Conservation (phyloP, 1,139 yeast species). For the Spathaspora jeffriesii region DNA sequence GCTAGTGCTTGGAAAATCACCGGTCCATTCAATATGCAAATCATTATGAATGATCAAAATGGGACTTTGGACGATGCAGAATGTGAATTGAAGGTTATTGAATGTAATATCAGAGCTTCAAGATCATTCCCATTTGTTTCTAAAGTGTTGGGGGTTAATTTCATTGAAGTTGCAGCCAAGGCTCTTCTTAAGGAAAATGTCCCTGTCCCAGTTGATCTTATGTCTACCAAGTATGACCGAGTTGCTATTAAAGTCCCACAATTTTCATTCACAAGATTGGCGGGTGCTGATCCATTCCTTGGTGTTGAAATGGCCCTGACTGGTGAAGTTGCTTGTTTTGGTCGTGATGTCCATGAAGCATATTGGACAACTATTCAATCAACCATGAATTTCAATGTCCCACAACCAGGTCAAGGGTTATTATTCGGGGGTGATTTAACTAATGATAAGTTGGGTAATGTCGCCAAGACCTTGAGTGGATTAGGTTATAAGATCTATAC, state of each 20-base stretch:
- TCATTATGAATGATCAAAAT: slow-evolving; percentile 47
- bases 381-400: slow-evolving; percentile 94
- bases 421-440: slow-evolving; percentile 92
- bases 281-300: slow-evolving; percentile 98
- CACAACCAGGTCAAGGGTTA: slow-evolving; percentile 86
- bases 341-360: slow-evolving; percentile 81
- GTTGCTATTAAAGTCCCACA: slow-evolving; percentile 99
- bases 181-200: slow-evolving; percentile 77
- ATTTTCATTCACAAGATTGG: slow-evolving; percentile 95
- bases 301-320: slow-evolving; percentile 99
- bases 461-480: slow-evolving; percentile 67
- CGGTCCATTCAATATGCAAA: slow-evolving; percentile 99
- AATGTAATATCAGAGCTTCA: slow-evolving; percentile 98
- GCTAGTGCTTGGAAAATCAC: slow-evolving; percentile 95
- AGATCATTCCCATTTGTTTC: slow-evolving; percentile 99
- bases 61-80: slow-evolving; percentile 49
- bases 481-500: slow-evolving; percentile 83
- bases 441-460: slow-evolving; percentile 68
- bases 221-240: slow-evolving; percentile 57
- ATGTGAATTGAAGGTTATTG: slow-evolving; percentile 84
- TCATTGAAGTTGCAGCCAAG: slow-evolving; percentile 90
- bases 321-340: slow-evolving; percentile 98
- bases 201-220: slow-evolving; percentile 69
- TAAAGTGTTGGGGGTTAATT: slow-evolving; percentile 90
- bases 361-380: slow-evolving; percentile 98